Evolutionary conservation across 2,329 filamentous ascomycete genomes (phyloP).

Genomic region (Aspergillus sp.): DNA sequence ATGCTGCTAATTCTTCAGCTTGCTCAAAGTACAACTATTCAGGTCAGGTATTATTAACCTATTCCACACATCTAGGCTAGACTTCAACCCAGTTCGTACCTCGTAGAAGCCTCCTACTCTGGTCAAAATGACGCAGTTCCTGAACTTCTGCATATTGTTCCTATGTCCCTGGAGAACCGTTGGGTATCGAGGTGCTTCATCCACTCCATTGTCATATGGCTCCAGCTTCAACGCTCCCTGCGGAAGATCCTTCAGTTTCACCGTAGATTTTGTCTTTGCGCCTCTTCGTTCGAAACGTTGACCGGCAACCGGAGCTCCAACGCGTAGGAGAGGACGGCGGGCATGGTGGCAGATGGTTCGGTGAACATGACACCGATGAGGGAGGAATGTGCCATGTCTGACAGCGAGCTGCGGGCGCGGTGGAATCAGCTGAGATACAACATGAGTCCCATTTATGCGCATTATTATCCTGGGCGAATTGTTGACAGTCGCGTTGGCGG

Average conservation of each 20-base stretch:
- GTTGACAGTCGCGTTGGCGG: slow-evolving; percentile 3
- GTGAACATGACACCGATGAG: slow-evolving; percentile 17
- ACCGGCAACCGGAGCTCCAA: slow-evolving; percentile 10
- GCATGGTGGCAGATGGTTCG: slow-evolving; percentile 28
- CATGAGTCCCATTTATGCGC: slow-evolving; percentile 16
- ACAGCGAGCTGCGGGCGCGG: slow-evolving; percentile 1
- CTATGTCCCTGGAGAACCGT: slow-evolving; percentile 83
- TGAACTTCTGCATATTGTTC: slow-evolving; percentile 85
- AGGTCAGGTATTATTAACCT: slow-evolving; percentile 3
- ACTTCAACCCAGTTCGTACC: slow-evolving; percentile 27
- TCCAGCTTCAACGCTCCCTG: slow-evolving; percentile 51
- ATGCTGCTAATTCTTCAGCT: slow-evolving; percentile 79
- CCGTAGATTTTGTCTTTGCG: slow-evolving; percentile 33
- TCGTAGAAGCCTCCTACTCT: slow-evolving; percentile 96
- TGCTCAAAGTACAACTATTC: slow-evolving; percentile 84
- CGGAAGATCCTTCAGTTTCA: slow-evolving; percentile 47
- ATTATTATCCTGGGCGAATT: slow-evolving; percentile 12
- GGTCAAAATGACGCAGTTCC: slow-evolving; percentile 85
- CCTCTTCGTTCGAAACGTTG: slow-evolving; percentile 17
- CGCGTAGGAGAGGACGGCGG: slow-evolving; percentile 14
- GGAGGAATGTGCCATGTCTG: not conserved
- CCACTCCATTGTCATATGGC: slow-evolving; percentile 37
- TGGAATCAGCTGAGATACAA: slow-evolving; percentile 7
- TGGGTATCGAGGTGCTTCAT: slow-evolving; percentile 63
- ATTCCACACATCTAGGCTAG: not conserved